These are phyloP conservation scores for Amylocystis lapponica DNA, from an alignment of 768 basidiomycete genomes.

Conservation along the genomic window DNA sequence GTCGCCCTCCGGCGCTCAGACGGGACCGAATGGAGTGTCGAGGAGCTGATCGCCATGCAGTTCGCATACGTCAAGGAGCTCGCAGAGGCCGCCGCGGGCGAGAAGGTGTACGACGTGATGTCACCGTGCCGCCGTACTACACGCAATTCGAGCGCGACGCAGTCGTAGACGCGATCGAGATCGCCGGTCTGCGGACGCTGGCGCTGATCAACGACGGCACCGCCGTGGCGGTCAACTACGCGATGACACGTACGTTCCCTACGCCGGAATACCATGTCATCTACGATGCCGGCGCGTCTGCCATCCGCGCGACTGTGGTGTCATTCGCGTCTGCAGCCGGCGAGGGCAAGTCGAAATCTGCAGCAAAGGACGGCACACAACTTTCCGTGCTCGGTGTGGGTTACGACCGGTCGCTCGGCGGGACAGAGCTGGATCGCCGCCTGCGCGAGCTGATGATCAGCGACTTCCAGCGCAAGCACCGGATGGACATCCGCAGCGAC, in stretches of 20 bases:
- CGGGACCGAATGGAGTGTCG: slow-evolving; percentile 69
- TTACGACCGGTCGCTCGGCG: slow-evolving; percentile 70
- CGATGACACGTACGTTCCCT: slow-evolving; percentile 90
- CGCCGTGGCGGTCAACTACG: slow-evolving; percentile 95
- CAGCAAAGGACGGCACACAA: slow-evolving; percentile 48
- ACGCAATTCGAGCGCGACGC: slow-evolving; percentile 89
- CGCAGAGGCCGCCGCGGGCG: slow-evolving; percentile 70
- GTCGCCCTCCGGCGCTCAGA: slow-evolving; percentile 54
- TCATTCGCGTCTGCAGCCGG: slow-evolving; percentile 50
- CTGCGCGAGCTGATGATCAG: slow-evolving; percentile 75
- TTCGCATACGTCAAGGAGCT: slow-evolving; percentile 85
- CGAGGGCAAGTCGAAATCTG: slow-evolving; percentile 41
- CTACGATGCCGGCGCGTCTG: slow-evolving; percentile 89
- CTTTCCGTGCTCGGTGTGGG: slow-evolving; percentile 80
- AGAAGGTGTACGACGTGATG: slow-evolving; percentile 79
- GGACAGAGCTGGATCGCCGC: slow-evolving; percentile 79
- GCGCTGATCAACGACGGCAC: slow-evolving; percentile 90
- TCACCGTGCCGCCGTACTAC: slow-evolving; percentile 90
- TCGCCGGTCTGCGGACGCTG: slow-evolving; percentile 79
- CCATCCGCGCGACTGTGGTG: slow-evolving; percentile 73
- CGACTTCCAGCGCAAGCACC: slow-evolving; percentile 68
- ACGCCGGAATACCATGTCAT: slow-evolving; percentile 80
- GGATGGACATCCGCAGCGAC: slow-evolving; percentile 63
- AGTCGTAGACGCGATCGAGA: slow-evolving; percentile 85
- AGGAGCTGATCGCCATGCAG: slow-evolving; percentile 94